A percentile compares a stretch with the other conserved stretches of the same genome.
Conservation (phyloP, 768 basidiomycete genomes). For the Naematelia encephala region DNA sequence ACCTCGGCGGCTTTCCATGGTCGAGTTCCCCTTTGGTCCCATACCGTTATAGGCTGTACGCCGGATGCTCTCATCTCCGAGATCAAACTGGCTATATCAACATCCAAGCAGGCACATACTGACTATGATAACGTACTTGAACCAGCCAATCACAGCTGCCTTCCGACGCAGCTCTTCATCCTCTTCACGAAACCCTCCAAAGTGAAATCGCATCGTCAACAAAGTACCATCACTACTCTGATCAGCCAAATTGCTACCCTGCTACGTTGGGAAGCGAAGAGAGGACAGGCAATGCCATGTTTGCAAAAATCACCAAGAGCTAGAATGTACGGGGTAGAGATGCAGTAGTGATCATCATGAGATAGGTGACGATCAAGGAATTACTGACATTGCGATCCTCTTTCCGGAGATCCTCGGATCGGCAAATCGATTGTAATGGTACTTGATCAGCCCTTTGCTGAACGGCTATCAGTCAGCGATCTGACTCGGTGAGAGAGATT, state of each 20-base stretch:
- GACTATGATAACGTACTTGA: constrained; percentile 43
- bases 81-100: constrained; percentile 34
- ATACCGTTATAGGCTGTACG: constrained; percentile 45
- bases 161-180: constrained; percentile 39
- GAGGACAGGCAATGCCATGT: too few species aligned
- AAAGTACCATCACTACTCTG: constrained; percentile 42
- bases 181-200: constrained; percentile 17
- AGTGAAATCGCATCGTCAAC: constrained; percentile 47
- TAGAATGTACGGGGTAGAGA: not conserved
- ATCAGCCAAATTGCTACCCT: constrained; percentile 1
- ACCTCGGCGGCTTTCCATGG: constrained; percentile 49
- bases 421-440: constrained; percentile 37
- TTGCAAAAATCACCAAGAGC: too few species aligned
- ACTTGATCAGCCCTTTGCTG: constrained; percentile 11
- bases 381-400: constrained; percentile 42
- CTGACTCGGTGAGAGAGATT: not conserved
- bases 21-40: constrained; percentile 43
- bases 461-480: constrained; percentile 2
- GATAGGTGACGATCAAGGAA: not conserved
- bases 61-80: constrained; percentile 30
- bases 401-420: constrained; percentile 36
- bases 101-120: not conserved
- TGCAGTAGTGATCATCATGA: not conserved
- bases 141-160: constrained; percentile 46
- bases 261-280: too few species aligned